A percentile compares a stretch with the other conserved stretches of the same genome.
Conservation (phyloP, 441 rosid species). For the Kokia cookei region DNA sequence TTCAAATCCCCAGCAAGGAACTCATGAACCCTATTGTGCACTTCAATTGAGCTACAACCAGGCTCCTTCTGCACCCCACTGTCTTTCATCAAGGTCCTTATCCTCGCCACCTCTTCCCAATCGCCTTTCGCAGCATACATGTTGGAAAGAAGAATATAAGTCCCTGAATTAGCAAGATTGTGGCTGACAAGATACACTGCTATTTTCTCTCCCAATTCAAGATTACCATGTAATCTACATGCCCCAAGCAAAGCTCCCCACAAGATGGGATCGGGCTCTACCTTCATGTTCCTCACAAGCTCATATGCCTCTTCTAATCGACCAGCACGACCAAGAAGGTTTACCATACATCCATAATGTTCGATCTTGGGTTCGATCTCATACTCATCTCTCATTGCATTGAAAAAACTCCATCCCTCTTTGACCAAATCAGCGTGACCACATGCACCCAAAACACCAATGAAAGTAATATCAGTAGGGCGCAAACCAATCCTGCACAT, state of each 20-base stretch:
- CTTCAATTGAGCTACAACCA: conserved; percentile 63
- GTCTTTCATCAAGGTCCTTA: conserved; percentile 55
- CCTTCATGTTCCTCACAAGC: conserved; percentile 40
- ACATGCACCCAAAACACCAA: conserved; percentile 35
- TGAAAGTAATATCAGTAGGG: conserved; percentile 35
- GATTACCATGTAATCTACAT: conserved; percentile 42
- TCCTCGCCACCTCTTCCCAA: conserved; percentile 52
- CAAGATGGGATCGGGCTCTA: conserved; percentile 39
- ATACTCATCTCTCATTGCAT: conserved; percentile 35
- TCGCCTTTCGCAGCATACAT: conserved; percentile 46
- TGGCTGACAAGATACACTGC: conserved; percentile 37
- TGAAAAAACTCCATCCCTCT: conserved; percentile 36
- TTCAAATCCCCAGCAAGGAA: conserved; percentile 51
- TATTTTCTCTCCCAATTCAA: conserved; percentile 43
- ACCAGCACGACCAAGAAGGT: conserved; percentile 59
- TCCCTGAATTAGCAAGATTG: conserved; percentile 47
- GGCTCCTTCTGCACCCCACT: conserved; percentile 47
- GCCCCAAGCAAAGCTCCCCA: conserved; percentile 67
- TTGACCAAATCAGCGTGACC: conserved; percentile 35
- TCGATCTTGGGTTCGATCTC: conserved; percentile 52
- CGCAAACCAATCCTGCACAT: conserved; percentile 29
- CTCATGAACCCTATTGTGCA: conserved; percentile 42
- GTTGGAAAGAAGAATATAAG: conserved; percentile 53
- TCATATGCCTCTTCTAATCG: conserved; percentile 50
- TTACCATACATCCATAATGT: conserved; percentile 67